A percentile compares a stretch with the other conserved stretches of the same genome.
Evolutionary conservation across 345 rosid genomes (phyloP).

Genomic region (Lenwebbia sp.): DNA sequence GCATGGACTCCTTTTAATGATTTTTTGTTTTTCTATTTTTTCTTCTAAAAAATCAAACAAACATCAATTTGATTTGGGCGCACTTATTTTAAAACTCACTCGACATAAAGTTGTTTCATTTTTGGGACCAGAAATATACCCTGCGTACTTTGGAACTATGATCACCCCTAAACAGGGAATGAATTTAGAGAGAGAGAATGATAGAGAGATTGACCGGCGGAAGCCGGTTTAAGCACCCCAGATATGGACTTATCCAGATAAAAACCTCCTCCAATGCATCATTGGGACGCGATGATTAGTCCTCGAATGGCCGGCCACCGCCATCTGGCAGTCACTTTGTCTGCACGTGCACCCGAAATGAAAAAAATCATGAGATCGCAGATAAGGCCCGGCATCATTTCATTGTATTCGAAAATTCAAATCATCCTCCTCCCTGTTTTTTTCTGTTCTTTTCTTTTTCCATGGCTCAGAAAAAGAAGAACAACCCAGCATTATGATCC

Average conservation of each 20-base stretch:
- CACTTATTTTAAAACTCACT: no score
- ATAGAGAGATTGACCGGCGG: neutral
- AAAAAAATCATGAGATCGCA: neutral
- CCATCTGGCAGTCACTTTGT: neutral
- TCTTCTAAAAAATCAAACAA: no score
- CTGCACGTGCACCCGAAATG: neutral
- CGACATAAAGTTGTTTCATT: neutral
- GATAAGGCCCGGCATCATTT: neutral
- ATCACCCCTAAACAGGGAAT: no score
- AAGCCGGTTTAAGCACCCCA: neutral
- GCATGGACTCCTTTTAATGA: no score
- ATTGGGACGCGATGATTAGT: neutral
- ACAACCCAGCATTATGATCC: neutral
- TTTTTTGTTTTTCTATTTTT: no score
- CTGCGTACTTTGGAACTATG: no score
- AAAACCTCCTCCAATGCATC: neutral
- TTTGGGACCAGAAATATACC: no score
- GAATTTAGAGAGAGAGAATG: no score
- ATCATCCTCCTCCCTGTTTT: neutral
- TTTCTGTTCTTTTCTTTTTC: no score
- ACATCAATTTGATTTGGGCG: no score
- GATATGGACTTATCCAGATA: neutral
- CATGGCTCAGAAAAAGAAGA: neutral
- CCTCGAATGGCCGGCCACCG: neutral
- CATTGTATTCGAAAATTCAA: neutral